Base-by-base conservation (phyloP, 2,329 filamentous ascomycete genomes). In the Claviceps pusilla region DNA sequence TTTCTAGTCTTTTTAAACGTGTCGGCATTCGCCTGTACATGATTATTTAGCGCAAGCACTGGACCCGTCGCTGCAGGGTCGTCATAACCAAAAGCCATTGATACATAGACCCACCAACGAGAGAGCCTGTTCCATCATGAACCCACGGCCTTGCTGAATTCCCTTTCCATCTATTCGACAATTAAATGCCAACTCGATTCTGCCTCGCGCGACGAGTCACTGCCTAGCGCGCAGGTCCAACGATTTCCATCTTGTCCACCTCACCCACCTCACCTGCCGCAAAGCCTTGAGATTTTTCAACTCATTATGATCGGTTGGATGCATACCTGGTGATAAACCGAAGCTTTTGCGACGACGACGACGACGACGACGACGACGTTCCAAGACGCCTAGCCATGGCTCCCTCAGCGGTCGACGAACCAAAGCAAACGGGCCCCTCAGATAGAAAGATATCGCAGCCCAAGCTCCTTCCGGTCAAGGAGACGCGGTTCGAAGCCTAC, bases 391-490 rank as follows among this genome's bases (percentile, higher is more conserved):
- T 51, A 37, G 64, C 49, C 58, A 80, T 80, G 76, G 72, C 76
- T 59, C 77, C 77, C 55, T 76, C 77, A 53, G 78, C 74, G 39
- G 68, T 74, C 60, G 76, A 75, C 59, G 70, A 70, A 57, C 68
- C 70, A 52, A 65, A 64, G 58, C 62, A 66, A 57, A 63, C 62
- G 61, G 58, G 64, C 55, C 66, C 64, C 54, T 62, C 66, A 64
- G 65, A 65, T 64, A 68, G 70, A 65, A 71, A 64, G 56, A 78
- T 75, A 58, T 74, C 79, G 54, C 71, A 79, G 41, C 71, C 79
- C 57, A 74, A 73, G 46, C 74, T 84, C 53, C 81, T 80, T 59
- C 73, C 75, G n/a, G 76, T 82, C 56, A 78, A 78, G 63, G 83
- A 85, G 64, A 76, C 74, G 56, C 76, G 72, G 58, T 84, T 83